Percentiles rank a stretch among this genome's conserved stretches.
These are phyloP conservation scores for Phytopythium montanum DNA, from an alignment of 352 stramenopile genomes.

Conservation along the genomic window DNA sequence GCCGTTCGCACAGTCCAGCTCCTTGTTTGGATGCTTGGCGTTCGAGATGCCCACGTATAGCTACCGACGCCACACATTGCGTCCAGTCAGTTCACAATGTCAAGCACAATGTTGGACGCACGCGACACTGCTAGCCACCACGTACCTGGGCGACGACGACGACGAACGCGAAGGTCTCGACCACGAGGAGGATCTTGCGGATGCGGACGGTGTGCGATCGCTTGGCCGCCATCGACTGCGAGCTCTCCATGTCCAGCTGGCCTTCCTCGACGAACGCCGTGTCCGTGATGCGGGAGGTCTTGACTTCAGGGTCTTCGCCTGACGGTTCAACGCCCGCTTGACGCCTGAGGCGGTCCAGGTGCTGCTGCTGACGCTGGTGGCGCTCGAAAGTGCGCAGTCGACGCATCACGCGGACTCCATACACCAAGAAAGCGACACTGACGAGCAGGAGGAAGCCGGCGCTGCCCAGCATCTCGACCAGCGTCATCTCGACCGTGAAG, in stretches of 20 bases:
- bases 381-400: conserved; percentile 26
- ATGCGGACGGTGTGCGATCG: conserved; percentile 37
- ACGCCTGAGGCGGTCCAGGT: conserved; percentile 1
- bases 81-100: background rate
- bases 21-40: conserved; percentile 6
- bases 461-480: conserved; percentile 28
- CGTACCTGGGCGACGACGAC: conserved; percentile 35
- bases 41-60: conserved; percentile 19
- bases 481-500: conserved; percentile 20
- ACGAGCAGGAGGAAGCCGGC: conserved; percentile 34
- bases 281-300: conserved; percentile 21
- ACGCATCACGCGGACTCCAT: conserved; percentile 25
- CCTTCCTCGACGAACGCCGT: conserved; percentile 25
- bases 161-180: conserved; percentile 31
- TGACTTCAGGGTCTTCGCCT: background rate
- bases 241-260: conserved; percentile 13
- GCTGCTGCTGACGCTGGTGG: conserved; percentile 16
- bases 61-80: conserved; percentile 3
- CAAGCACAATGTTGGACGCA: no score
- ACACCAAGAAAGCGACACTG: conserved; percentile 33
- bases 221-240: conserved; percentile 22
- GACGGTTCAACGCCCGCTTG: background rate
- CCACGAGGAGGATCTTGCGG: conserved; percentile 48
- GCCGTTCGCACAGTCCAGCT: conserved; percentile 28
- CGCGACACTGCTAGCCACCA: no score